These are phyloP conservation scores for Purpureocillium takamizusanense DNA, from an alignment of 2,329 filamentous ascomycete species.

Conservation along the genomic window DNA sequence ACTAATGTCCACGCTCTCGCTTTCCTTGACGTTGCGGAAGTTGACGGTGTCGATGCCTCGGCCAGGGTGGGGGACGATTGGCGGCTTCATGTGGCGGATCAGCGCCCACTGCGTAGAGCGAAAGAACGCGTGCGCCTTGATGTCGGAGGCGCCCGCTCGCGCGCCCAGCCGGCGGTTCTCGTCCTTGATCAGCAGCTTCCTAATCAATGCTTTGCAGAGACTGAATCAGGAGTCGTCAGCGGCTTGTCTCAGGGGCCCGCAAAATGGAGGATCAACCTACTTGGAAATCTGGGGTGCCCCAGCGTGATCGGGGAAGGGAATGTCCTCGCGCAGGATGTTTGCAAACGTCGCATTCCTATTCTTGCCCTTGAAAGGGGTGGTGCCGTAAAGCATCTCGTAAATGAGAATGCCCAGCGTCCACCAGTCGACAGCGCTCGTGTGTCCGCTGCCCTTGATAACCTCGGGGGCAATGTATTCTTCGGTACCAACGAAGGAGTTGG, in stretches of 20 bases:
- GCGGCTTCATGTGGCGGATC: conserved; percentile 94
- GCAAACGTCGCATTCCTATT: conserved; percentile 97
- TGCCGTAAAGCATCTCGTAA: conserved; percentile 98
- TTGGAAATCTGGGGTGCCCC: conserved; percentile 81
- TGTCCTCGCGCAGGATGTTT: conserved; percentile 92
- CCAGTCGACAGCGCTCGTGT: conserved; percentile 98
- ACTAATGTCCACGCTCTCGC: conserved; percentile 82
- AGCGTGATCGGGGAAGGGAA: conserved; percentile 86
- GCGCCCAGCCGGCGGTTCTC: conserved; percentile 89
- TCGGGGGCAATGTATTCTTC: conserved; percentile 99
- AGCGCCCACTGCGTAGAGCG: conserved; percentile 92
- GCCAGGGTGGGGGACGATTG: conserved; percentile 87
- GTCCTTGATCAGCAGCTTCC: conserved; percentile 96
- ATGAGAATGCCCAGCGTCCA: conserved; percentile 97
- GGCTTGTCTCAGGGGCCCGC: background rate
- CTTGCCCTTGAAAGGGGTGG: conserved; percentile 98
- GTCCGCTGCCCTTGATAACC: conserved; percentile 96
- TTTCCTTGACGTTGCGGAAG: conserved; percentile 97
- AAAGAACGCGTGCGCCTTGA: conserved; percentile 95
- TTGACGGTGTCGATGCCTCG: conserved; percentile 90
- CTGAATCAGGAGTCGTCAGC: conserved; percentile 33
- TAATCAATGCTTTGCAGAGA: conserved; percentile 90
- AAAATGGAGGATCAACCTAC: conserved; percentile 45
- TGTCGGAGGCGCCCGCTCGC: conserved; percentile 89
- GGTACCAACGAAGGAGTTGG: conserved; percentile 96